Evolutionary conservation across 2,329 filamentous ascomycete genomes (phyloP).

Genomic region (Parastagonospora nodorum): DNA sequence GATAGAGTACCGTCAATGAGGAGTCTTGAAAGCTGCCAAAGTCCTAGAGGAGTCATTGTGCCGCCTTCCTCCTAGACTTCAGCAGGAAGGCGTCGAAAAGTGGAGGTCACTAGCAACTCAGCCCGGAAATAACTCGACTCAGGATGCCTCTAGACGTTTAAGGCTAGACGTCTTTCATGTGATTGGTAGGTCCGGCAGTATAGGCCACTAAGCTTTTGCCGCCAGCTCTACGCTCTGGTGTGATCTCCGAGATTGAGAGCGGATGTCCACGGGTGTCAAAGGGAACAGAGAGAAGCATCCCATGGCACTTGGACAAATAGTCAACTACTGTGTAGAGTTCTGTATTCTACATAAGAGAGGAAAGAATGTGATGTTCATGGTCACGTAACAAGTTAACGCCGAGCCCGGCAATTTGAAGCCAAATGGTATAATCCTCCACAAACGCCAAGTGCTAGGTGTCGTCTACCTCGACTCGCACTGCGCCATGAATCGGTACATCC

Average conservation of each 20-base stretch:
- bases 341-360: conserved; percentile 26
- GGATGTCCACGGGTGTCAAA: neutral
- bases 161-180: neutral
- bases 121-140: conserved; percentile 20
- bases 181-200: neutral
- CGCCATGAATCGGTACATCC: conserved; percentile 69
- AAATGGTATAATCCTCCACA: conserved; percentile 27
- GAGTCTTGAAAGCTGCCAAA: neutral
- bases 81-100: conserved; percentile 8
- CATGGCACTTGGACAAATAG: neutral
- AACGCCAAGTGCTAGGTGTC: conserved; percentile 9
- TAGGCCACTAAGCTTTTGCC: neutral
- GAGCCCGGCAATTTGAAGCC: conserved; percentile 30
- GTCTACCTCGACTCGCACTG: conserved; percentile 59
- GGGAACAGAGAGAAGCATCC: too few relatives aligned
- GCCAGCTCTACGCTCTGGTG: neutral
- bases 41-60: conserved; percentile 1
- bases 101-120: conserved; percentile 3
- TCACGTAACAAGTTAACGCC: conserved; percentile 13
- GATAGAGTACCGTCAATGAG: too few relatives aligned
- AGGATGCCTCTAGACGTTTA: neutral
- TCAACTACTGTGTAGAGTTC: conserved; percentile 3
- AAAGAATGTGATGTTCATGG: conserved; percentile 11
- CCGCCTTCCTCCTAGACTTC: neutral
- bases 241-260: too few relatives aligned